Conservation (phyloP, 441 rosid genomes). For the Erysimum pusillum region DNA sequence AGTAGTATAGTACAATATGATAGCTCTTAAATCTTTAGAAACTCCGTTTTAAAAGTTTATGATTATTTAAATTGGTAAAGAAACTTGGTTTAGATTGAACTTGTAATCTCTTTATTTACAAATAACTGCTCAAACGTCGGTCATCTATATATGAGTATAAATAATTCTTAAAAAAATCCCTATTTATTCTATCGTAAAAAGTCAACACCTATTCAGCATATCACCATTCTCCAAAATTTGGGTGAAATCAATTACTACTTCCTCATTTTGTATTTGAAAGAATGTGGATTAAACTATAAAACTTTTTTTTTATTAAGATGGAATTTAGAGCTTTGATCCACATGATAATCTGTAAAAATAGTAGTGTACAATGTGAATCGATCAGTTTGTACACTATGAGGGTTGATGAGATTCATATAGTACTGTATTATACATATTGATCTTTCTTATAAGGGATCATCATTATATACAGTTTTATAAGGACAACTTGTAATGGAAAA, state of each 20-base stretch:
- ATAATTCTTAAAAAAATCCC: not conserved
- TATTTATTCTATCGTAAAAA: not conserved
- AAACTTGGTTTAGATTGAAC: not conserved
- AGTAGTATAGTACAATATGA: not conserved
- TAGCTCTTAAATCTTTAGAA: not conserved
- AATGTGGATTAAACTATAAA: not conserved
- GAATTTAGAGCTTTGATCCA: not conserved
- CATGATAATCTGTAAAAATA: not conserved
- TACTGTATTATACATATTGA: not conserved
- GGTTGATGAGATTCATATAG: not conserved
- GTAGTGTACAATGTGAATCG: constrained; percentile 2
- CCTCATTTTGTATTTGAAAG: not conserved
- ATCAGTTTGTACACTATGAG: not conserved
- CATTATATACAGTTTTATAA: constrained; percentile 1
- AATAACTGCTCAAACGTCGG: not conserved
- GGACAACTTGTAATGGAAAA: constrained; percentile 16
- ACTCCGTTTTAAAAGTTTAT: not conserved
- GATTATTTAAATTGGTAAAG: not conserved
- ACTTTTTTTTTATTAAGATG: not conserved
- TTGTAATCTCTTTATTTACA: not conserved
- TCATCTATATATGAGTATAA: not conserved
- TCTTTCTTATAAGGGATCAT: constrained; percentile 1
- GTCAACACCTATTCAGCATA: not conserved
- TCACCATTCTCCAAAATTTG: not conserved
- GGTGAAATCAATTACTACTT: not conserved